Evolutionary conservation across 495 filamentous ascomycete genomes (phyloP), one percentile per base, ranked within the genome.

Genomic region (Bacidia gigantensis): DNA sequence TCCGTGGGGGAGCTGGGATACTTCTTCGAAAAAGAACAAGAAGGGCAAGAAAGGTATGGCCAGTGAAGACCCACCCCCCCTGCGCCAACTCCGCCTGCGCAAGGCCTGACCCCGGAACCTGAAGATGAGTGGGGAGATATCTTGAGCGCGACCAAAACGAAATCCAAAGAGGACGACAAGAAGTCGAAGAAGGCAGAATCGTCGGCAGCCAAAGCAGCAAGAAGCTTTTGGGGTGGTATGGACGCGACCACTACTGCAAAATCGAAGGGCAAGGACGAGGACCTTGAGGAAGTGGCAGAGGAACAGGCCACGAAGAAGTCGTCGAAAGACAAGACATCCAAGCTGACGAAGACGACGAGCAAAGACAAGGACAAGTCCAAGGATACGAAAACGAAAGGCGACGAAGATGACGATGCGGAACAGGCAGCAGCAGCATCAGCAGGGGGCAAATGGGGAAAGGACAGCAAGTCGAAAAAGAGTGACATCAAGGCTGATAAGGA

Each of bases 81-180:
- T 44, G 71, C 66, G 55, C 76, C 68, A 10, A 73, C 71, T 21
- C 72, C 73, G 22, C 73, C 74, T 56, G 68, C 72, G 54, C 64
- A 75, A 63, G 66, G 68, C 23, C 56, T 71, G 11, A 68, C 62
- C 17, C 71, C 66, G 18, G 75, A 74, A 21, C 66, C 69, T 11
- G 69, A 72, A 22, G 62, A 65, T 49, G 59, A 67, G 11, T 75
- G 70, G 70, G 67, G 67, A 24, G 65, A 64, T 1, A 55, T 67
- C 41, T 22, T 54, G 11, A 61, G 60, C 23, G 58, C 63, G 0
- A 55, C 39, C 18, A 72, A 68, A 50, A 56, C 64, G 9, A 58
- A 59, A 49, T 49, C 44, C 14, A 40, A 49, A 43, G 58, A 54
- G 2, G 3, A 38, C 22, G 48, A 50, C 18, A 49, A 54, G 40